These are phyloP conservation scores for Ceratocystis cubensis DNA, from an alignment of 2,329 filamentous ascomycete genomes.

Conservation along the genomic window DNA sequence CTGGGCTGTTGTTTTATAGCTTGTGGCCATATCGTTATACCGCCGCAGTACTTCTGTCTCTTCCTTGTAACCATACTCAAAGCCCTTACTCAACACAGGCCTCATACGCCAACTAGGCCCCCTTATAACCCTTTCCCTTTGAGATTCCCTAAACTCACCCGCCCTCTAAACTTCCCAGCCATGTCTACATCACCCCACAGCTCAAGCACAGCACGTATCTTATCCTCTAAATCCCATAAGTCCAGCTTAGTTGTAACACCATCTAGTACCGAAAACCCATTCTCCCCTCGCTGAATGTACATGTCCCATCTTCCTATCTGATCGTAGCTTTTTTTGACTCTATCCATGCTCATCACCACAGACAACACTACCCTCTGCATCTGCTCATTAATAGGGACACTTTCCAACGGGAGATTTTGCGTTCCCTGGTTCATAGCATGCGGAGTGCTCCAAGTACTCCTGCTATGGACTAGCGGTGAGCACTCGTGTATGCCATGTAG, in stretches of 20 bases:
- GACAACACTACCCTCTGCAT: constrained; percentile 20
- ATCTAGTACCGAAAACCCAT: neutral
- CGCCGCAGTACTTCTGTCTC: neutral
- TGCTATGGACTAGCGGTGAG: neutral
- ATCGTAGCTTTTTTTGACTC: neutral
- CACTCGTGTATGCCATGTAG: neutral
- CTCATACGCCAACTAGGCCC: no score
- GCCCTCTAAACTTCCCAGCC: neutral
- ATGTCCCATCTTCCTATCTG: neutral
- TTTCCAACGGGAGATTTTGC: constrained; percentile 25
- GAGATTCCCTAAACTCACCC: neutral
- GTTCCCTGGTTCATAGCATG: neutral
- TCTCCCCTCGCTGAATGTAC: neutral
- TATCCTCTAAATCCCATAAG: neutral
- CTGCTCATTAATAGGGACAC: constrained; percentile 22
- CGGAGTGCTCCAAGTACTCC: neutral
- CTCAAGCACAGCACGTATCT: neutral
- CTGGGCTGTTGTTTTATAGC: neutral
- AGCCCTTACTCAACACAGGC: neutral
- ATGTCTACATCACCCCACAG: neutral
- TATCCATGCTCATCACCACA: neutral
- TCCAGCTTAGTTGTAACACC: neutral
- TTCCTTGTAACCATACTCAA: neutral
- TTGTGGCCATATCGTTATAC: neutral
- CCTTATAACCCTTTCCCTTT: constrained; percentile 3